Percentiles rank a stretch among this genome's conserved stretches.
Conservation (phyloP, 2,329 filamentous ascomycete species). For the Ophiostoma sp. region DNA sequence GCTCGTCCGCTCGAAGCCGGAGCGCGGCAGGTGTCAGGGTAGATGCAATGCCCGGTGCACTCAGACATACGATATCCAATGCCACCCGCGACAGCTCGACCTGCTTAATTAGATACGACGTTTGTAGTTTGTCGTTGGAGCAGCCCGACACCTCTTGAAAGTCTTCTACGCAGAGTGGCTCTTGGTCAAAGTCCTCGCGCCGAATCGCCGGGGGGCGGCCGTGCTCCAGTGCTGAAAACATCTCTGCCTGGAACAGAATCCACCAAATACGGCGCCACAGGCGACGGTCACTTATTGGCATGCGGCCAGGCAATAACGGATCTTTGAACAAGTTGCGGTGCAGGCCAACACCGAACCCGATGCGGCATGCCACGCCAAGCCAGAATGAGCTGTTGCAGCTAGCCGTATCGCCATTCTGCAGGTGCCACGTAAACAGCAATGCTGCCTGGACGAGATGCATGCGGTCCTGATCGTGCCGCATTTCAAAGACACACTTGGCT, state of each 20-base stretch:
- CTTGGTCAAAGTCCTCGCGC: slow-evolving; percentile 48
- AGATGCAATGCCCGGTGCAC: slow-evolving; percentile 7
- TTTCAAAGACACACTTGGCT: slow-evolving; percentile 23
- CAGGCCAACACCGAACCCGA: slow-evolving; percentile 20
- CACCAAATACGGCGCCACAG: slow-evolving; percentile 36
- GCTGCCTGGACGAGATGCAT: slow-evolving; percentile 21
- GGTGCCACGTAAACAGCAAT: slow-evolving; percentile 22
- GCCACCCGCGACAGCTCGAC: slow-evolving; percentile 20
- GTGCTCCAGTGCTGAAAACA: slow-evolving; percentile 38
- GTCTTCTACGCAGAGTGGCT: slow-evolving; percentile 40
- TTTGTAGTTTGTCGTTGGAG: slow-evolving; percentile 1
- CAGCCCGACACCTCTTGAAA: slow-evolving; percentile 32
- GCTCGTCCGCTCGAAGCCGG: slow-evolving; percentile 2
- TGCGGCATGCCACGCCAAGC: slow-evolving; percentile 20
- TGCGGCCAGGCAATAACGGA: slow-evolving; percentile 23
- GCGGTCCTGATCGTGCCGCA: slow-evolving; percentile 23
- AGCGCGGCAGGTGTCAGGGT: not conserved
- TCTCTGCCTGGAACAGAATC: slow-evolving; percentile 39
- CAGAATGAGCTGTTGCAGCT: slow-evolving; percentile 22
- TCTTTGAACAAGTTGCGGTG: slow-evolving; percentile 20
- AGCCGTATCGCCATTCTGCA: slow-evolving; percentile 21
- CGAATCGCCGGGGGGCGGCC: slow-evolving; percentile 50
- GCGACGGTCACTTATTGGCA: slow-evolving; percentile 20
- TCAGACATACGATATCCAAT: slow-evolving; percentile 12
- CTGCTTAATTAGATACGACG: not conserved